phyloP scores from a whole-genome alignment of 495 filamentous ascomycete genomes.

The Elaphomyces granulatus region DNA sequence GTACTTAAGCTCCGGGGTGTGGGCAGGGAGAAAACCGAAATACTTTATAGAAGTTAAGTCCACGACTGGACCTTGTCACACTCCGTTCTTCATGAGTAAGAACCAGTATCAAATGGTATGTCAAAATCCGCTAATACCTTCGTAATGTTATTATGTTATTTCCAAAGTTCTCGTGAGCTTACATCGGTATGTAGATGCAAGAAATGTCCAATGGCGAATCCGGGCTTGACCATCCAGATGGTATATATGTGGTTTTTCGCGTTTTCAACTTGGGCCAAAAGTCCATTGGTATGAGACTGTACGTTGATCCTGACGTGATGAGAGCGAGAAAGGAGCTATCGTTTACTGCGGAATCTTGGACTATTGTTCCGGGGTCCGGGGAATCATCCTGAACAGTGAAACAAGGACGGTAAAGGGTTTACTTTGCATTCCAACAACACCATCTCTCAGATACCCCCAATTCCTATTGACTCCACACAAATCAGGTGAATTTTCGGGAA shows the following conservation, averaged over 20 bases:
- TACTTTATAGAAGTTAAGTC: slow-evolving; percentile 37
- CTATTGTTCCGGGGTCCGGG: too few relatives aligned
- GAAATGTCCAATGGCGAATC: neutral
- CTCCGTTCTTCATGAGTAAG: slow-evolving; percentile 30
- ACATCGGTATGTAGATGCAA: slow-evolving; percentile 9
- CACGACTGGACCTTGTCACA: slow-evolving; percentile 22
- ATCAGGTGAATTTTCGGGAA: too few relatives aligned
- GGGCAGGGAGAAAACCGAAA: slow-evolving; percentile 14
- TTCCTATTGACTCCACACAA: too few relatives aligned
- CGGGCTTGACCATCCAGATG: neutral
- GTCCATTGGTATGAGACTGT: slow-evolving; percentile 21
- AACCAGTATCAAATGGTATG: slow-evolving; percentile 24
- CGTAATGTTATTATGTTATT: too few relatives aligned
- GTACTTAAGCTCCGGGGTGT: slow-evolving; percentile 16
- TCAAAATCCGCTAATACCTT: too few relatives aligned
- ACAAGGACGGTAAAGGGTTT: too few relatives aligned
- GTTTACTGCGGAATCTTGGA: too few relatives aligned
- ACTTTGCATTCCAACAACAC: too few relatives aligned
- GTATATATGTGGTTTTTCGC: slow-evolving; percentile 29
- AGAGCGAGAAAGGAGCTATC: too few relatives aligned
- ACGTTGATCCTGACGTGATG: slow-evolving; percentile 27
- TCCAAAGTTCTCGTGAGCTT: too few relatives aligned
- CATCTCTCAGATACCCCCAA: too few relatives aligned
- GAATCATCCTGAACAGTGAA: too few relatives aligned
- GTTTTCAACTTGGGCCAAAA: slow-evolving; percentile 22